Conservation (phyloP, 192 early-diverging fungal species). For the Allomyces macrogynus region DNA sequence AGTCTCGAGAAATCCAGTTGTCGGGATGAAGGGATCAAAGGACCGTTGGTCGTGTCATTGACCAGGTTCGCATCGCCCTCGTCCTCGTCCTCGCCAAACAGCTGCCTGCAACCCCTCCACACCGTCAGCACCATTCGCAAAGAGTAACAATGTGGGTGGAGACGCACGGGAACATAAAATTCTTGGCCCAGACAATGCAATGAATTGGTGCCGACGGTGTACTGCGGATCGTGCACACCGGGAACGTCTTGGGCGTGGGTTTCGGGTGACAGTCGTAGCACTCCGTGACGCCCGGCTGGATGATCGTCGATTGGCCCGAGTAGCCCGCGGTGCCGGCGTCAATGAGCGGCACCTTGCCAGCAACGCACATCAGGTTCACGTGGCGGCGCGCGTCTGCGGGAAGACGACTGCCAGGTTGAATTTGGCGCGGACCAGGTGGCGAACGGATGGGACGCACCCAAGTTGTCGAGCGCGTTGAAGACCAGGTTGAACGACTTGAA, state of each 20-base stretch:
- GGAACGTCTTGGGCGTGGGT: constrained; percentile 64
- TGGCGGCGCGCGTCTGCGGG: constrained; percentile 61
- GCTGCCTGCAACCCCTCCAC: constrained; percentile 16
- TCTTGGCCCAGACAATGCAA: constrained; percentile 98
- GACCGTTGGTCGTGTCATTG: no score
- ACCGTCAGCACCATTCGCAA: constrained; percentile 4
- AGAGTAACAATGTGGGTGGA: constrained; percentile 1
- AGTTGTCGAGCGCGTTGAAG: constrained; percentile 89
- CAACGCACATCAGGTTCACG: constrained; percentile 91
- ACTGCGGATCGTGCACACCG: constrained; percentile 92
- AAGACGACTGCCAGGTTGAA: background rate
- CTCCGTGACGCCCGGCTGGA: constrained; percentile 45
- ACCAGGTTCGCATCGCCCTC: constrained; percentile 20
- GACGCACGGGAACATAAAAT: constrained; percentile 66
- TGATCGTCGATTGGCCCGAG: constrained; percentile 72
- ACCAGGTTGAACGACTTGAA: constrained; percentile 76
- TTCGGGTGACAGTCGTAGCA: constrained; percentile 92
- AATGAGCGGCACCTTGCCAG: constrained; percentile 71
- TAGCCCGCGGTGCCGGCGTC: constrained; percentile 95
- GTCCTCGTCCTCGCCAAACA: constrained; percentile 55
- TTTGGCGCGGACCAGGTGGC: background rate
- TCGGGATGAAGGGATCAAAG: no score
- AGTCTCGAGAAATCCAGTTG: no score
- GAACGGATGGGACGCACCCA: constrained; percentile 8
- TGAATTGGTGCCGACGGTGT: constrained; percentile 90